phyloP scores from a whole-genome alignment of 495 filamentous ascomycete species.

The Elaphomyces granulatus region DNA sequence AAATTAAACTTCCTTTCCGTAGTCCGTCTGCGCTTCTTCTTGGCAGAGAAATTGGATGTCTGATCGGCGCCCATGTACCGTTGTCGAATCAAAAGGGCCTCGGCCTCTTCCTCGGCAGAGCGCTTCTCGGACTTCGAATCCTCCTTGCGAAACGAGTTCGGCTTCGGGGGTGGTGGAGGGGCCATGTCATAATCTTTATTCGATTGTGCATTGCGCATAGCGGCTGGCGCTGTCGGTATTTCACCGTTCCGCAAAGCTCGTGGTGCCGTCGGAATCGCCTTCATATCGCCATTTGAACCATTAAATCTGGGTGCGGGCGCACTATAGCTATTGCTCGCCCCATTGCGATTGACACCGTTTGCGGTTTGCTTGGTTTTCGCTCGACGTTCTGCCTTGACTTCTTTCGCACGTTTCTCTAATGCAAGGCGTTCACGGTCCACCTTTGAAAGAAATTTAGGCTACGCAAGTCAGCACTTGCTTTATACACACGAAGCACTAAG shows the following conservation, averaged over 20 bases:
- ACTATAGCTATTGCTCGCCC: constrained; percentile 5
- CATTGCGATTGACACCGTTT: constrained; percentile 22
- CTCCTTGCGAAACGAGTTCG: constrained; percentile 21
- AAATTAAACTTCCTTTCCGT: constrained; percentile 99
- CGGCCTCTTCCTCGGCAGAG: constrained; percentile 48
- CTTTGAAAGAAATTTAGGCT: constrained; percentile 90
- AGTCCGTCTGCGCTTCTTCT: constrained; percentile 89
- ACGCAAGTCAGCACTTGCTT: constrained; percentile 10
- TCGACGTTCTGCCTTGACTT: constrained; percentile 55
- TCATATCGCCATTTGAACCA: constrained; percentile 13
- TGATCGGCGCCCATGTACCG: constrained; percentile 89
- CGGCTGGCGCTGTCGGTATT: constrained; percentile 37
- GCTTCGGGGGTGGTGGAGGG: constrained; percentile 37
- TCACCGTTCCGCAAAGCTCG: constrained; percentile 53
- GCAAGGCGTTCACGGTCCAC: constrained; percentile 76
- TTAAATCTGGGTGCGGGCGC: constrained; percentile 7
- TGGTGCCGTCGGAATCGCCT: constrained; percentile 59
- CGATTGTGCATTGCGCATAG: constrained; percentile 32
- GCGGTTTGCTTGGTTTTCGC: constrained; percentile 12
- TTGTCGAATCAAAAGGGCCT: constrained; percentile 63
- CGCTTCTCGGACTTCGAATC: constrained; percentile 37
- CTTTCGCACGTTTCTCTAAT: constrained; percentile 70
- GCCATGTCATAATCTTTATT: constrained; percentile 39
- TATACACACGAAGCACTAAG: background rate
- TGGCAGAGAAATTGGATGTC: constrained; percentile 79